These are phyloP conservation scores for Amanita exitialis DNA, from an alignment of 768 basidiomycete species.

Conservation along the genomic window DNA sequence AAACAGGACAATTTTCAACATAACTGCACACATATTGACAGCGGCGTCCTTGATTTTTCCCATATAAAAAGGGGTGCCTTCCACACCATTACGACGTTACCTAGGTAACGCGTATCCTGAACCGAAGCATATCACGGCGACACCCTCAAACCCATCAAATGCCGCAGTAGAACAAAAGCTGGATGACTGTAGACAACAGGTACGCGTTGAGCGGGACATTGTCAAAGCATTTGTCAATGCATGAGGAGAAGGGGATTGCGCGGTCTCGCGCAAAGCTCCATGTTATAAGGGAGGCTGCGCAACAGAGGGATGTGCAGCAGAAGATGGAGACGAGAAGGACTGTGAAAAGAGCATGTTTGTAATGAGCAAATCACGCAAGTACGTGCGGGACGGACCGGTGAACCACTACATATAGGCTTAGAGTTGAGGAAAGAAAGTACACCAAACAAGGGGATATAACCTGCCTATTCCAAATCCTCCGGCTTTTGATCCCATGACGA, in stretches of 20 bases:
- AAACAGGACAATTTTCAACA: conserved; percentile 56
- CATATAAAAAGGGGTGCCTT: conserved; percentile 39
- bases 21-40: conserved; percentile 41
- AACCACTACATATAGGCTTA: conserved; percentile 22
- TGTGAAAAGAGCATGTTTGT: conserved; percentile 6
- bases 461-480: conserved; percentile 56
- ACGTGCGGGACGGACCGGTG: conserved; percentile 21
- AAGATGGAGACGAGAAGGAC: conserved; percentile 50
- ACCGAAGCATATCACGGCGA: conserved; percentile 56
- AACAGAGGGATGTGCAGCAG: conserved; percentile 57
- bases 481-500: conserved; percentile 49
- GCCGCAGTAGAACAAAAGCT: conserved; percentile 47
- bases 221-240: conserved; percentile 25
- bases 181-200: conserved; percentile 45
- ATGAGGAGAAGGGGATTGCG: conserved; percentile 47
- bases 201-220: conserved; percentile 50
- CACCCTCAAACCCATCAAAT: conserved; percentile 61
- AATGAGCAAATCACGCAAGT: neutral
- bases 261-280: conserved; percentile 66
- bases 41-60: conserved; percentile 29
- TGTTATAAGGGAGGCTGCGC: conserved; percentile 58
- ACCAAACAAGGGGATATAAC: conserved; percentile 5
- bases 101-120: conserved; percentile 57
- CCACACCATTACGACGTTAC: conserved; percentile 32
- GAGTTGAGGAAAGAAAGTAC: neutral